These are phyloP conservation scores for Actinomucor elegans DNA, from an alignment of 371 early-diverging fungal genomes.

Conservation along the genomic window DNA sequence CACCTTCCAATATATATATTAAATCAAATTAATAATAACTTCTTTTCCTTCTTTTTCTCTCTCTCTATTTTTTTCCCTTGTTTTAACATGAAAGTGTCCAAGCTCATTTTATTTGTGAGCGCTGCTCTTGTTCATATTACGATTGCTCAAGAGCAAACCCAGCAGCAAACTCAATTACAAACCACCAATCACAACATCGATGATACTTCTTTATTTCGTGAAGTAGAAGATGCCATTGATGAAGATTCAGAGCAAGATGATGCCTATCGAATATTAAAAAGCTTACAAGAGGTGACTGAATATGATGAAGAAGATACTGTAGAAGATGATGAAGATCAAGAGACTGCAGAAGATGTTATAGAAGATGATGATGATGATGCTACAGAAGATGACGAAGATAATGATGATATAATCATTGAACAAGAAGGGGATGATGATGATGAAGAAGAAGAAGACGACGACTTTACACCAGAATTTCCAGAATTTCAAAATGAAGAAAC, in stretches of 20 bases:
- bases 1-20: constrained; percentile 5
- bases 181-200: constrained; percentile 8
- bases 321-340: constrained; percentile 3
- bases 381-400: constrained; percentile 11
- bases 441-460: constrained; percentile 9
- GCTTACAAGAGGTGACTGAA: constrained; percentile 12
- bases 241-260: constrained; percentile 11
- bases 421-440: constrained; percentile 4
- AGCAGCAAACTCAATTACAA: neutral
- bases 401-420: neutral
- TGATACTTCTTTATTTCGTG: constrained; percentile 16
- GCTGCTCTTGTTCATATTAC: neutral
- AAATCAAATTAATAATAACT: constrained; percentile 1
- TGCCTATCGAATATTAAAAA: constrained; percentile 16
- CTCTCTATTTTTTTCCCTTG: neutral
- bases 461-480: constrained; percentile 2
- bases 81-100: neutral
- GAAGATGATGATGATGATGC: constrained; percentile 1
- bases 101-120: neutral
- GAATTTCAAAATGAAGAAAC: constrained; percentile 18
- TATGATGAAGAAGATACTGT: constrained; percentile 9
- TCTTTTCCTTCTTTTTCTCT: neutral
- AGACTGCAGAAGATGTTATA: neutral
- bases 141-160: neutral
- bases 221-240: constrained; percentile 10